Evolutionary conservation across 768 basidiomycete species (phyloP), one percentile per base, ranked within the genome.

Genomic region (Infundibulicybe gibba): DNA sequence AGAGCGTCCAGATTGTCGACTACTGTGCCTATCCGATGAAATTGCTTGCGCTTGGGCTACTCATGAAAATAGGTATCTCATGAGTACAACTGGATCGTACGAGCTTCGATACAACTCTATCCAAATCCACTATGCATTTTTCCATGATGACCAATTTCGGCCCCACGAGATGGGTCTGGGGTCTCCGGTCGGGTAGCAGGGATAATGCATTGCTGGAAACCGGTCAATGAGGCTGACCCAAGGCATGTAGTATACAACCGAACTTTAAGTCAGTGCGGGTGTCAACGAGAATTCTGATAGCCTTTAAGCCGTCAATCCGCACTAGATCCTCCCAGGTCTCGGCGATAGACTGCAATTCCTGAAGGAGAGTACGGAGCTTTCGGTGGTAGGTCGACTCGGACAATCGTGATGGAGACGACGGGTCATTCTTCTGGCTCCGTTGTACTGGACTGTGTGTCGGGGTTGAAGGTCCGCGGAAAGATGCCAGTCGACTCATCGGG

Each of bases 311-410:
- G 58, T 94, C 90, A 12, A 84, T 58, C 9, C 87, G 71, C 1
- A 93, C 81, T 38, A 94, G 70, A 54, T 92, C 86, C 53, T 93
- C 87, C 92, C 92, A 95, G 44, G 82, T 87, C 48, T 79, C 72
- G 8, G 85, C 65, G 14, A 79, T 72, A 11, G 70, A 65, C 2
- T 77, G 78, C 13, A 94, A 58, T 54, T 94, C 90, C 30, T 80
- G 81, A 31, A 94, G 64, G 3, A 80, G 65, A 2, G 80, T 71
- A 43, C 88, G 69, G n/a, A 83, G 68, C 69, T 81, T 90, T 12
- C 92, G 80, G 61, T 94, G 92, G 62, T 81, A 82, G 0, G 90
- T 87, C 1, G 89, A 85, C 60, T 94, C 92, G 40, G 72, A 45
- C 19, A 70, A 67, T 14, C 81, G 79, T 1, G 76, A 66, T 45